Base-by-base conservation (phyloP, 2,329 filamentous ascomycete species). In the Curvularia lunata region DNA sequence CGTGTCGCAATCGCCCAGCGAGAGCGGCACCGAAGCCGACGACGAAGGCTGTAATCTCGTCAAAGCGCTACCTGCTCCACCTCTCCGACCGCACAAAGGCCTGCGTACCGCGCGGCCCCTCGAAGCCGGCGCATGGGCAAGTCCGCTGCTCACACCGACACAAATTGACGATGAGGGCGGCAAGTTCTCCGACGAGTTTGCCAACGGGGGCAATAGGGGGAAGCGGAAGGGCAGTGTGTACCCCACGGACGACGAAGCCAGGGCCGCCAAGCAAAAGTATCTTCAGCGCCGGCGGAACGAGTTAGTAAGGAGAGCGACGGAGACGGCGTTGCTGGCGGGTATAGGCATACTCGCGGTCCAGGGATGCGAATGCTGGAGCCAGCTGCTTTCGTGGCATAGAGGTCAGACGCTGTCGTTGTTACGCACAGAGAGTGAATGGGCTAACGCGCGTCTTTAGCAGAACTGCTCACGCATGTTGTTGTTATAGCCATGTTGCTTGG, bases 1-100 rank as follows among this genome's bases (percentile, higher is more conserved):
- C n/a, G 38, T 50, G 10, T 71, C 72, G 9, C 70, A 68, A 34
- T 75, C 74, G 37, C 86, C 85, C 10, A 97, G 91, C 75, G 93
- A 97, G 66, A 97, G 92, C 74, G 94, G 94, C 23, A 96, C 93
- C 18, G 94, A 98, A 74, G 94, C 94, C 38, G 94, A 97, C 70
- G 94, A 98, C 79, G 94, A 98, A 76, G 90, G 93, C 62, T 83
- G 82, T 42, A 75, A 79, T 5, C 88, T 94, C 66, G 82, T 97
- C 55, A 95, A 90, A 74, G 90, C 92, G 0, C 80, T 97, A 21
- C 93, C 94, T 1, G 91, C 93, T 2, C 91, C 93, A 2, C 88
- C 84, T n/a, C 67, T 84, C 8, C 85, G 87, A 59, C 82, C 86
- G 30, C 88, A 90, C 72, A 97, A 97, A 78, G 93, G 92, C 7